A percentile compares a stretch with the other conserved stretches of the same genome.
phyloP scores from a whole-genome alignment of 2,329 filamentous ascomycete species.

The Xylariaceae sp. region DNA sequence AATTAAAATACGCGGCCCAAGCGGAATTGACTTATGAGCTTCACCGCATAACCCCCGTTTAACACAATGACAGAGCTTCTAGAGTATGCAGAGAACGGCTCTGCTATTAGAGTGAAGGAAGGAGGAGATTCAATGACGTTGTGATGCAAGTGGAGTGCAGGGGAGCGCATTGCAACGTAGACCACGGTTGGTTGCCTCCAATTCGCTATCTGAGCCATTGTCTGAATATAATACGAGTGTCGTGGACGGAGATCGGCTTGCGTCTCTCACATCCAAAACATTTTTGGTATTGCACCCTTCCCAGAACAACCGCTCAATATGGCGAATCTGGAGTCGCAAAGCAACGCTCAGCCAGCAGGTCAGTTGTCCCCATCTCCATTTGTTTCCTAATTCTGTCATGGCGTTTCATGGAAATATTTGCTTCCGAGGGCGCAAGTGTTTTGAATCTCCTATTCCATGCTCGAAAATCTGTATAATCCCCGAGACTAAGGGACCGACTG shows the following conservation, averaged over 20 bases:
- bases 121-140: conserved; percentile 5
- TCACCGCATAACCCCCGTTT: too few species aligned
- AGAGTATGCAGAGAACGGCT: conserved; percentile 4
- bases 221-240: conserved; percentile 27
- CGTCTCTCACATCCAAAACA: conserved; percentile 24
- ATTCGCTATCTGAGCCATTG: conserved; percentile 13
- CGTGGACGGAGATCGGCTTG: conserved; percentile 24
- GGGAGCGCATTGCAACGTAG: conserved; percentile 16
- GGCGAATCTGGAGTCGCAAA: conserved; percentile 26
- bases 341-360: conserved; percentile 28
- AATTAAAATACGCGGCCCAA: not conserved
- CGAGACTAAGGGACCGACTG: conserved; percentile 14
- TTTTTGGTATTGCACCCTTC: conserved; percentile 21
- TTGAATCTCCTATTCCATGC: conserved; percentile 18
- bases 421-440: conserved; percentile 23
- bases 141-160: conserved; percentile 6
- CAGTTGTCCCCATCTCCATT: conserved; percentile 20
- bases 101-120: not conserved
- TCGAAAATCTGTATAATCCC: conserved; percentile 8
- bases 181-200: conserved; percentile 28
- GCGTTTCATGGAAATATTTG: conserved; percentile 24
- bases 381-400: conserved; percentile 14
- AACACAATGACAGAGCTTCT: conserved; percentile 1
- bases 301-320: conserved; percentile 21
- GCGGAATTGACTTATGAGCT: conserved; percentile 2